Evolutionary conservation across 768 basidiomycete genomes (phyloP).

Genomic region (Mrakia gelida): DNA sequence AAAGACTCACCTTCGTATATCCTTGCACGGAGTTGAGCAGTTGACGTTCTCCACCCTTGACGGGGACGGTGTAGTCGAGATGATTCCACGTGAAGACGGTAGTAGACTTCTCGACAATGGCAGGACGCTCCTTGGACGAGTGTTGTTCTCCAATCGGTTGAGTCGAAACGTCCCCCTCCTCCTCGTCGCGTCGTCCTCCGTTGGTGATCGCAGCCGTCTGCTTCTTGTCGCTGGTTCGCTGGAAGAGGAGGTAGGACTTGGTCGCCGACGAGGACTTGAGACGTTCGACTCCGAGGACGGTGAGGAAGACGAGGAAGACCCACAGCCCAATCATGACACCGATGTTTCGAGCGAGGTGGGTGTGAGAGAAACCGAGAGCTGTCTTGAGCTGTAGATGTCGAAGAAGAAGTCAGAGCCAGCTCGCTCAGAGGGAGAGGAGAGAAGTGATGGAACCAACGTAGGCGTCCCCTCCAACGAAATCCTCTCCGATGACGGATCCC

Average conservation of each 20-base stretch:
- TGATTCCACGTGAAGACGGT: constrained; percentile 75
- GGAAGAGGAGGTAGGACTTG: constrained; percentile 25
- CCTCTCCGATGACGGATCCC: constrained; percentile 39
- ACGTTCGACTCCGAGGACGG: constrained; percentile 52
- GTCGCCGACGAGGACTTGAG: constrained; percentile 23
- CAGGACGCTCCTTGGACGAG: constrained; percentile 46
- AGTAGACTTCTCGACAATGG: constrained; percentile 43
- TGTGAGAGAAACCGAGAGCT: constrained; percentile 45
- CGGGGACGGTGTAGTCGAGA: constrained; percentile 56
- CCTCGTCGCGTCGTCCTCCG: constrained; percentile 23
- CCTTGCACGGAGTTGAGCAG: constrained; percentile 46
- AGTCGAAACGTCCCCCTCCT: constrained; percentile 56
- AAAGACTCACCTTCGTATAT: constrained; percentile 35
- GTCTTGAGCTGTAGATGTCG: constrained; percentile 48
- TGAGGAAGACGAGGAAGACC: constrained; percentile 50
- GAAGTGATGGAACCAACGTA: constrained; percentile 48
- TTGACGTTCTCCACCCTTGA: constrained; percentile 43
- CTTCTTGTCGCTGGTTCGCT: constrained; percentile 28
- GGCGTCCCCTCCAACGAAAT: constrained; percentile 42
- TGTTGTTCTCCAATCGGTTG: constrained; percentile 51
- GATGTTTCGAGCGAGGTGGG: constrained; percentile 49
- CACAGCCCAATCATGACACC: constrained; percentile 66
- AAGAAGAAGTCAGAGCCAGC: background rate
- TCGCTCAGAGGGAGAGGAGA: too few relatives aligned
- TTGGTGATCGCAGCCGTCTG: constrained; percentile 22